Percentiles rank a stretch among this genome's conserved stretches.
phyloP scores from a whole-genome alignment of 306 rosid genomes.

The Malus sieversii region DNA sequence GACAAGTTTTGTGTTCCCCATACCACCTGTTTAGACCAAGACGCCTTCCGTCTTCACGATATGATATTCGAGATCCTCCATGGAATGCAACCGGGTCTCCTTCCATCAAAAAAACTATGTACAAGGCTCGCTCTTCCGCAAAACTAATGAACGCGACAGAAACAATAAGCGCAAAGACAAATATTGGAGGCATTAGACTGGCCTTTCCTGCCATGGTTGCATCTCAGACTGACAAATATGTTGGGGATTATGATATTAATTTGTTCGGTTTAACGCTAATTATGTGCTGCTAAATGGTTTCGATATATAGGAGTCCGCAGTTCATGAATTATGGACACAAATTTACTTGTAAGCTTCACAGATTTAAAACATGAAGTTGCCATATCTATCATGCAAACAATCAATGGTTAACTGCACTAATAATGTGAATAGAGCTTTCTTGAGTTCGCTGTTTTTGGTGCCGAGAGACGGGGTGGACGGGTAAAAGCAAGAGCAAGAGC shows the following conservation, averaged over 20 bases:
- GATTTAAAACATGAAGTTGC: slow-evolving; percentile 1
- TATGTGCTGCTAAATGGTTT: not conserved
- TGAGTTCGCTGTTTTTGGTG: not conserved
- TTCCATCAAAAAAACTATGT: slow-evolving; percentile 57
- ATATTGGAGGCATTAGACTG: not conserved
- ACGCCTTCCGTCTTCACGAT: slow-evolving; percentile 11
- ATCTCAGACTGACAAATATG: not conserved
- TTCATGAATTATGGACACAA: not conserved
- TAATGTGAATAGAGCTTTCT: slow-evolving; percentile 9
- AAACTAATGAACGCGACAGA: slow-evolving; percentile 7
- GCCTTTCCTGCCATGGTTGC: slow-evolving; percentile 13
- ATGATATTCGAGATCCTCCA: not conserved
- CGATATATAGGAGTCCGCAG: not conserved
- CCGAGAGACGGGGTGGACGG: not conserved
- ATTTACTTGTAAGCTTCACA: not conserved
- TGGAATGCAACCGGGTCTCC: slow-evolving; percentile 46
- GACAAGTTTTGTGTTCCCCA: not conserved
- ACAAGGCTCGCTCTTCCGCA: slow-evolving; percentile 47
- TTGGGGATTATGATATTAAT: not conserved
- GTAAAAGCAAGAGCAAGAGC: not conserved
- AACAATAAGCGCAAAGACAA: slow-evolving; percentile 10
- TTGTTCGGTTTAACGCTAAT: not conserved
- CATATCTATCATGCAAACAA: not conserved
- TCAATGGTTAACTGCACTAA: not conserved
- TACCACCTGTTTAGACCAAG: slow-evolving; percentile 1